Conservation (phyloP, 1,139 yeast genomes). For the Pichia sp. region DNA sequence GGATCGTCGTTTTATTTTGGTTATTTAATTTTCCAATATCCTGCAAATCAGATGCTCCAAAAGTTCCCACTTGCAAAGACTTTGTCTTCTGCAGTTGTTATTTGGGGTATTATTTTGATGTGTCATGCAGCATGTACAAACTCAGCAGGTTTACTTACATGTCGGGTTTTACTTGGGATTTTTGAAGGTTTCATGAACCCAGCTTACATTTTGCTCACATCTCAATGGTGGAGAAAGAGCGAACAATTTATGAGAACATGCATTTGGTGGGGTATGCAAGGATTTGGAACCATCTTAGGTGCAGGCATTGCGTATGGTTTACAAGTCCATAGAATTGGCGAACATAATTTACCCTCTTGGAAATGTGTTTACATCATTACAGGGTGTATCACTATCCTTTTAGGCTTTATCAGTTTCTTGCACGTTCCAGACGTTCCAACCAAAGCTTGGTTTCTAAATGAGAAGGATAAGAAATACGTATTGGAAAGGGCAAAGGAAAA, state of each 20-base stretch:
- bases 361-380: conserved; percentile 12
- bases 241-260: conserved; percentile 45
- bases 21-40: conserved; percentile 37
- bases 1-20: conserved; percentile 49
- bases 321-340: conserved; percentile 27
- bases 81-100: conserved; percentile 30
- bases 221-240: conserved; percentile 43
- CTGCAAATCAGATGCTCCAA: conserved; percentile 36
- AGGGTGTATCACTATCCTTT: conserved; percentile 19
- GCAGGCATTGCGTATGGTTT: conserved; percentile 47
- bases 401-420: conserved; percentile 2
- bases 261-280: conserved; percentile 46
- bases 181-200: conserved; percentile 53
- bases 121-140: conserved; percentile 33
- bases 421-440: conserved; percentile 44
- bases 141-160: conserved; percentile 31
- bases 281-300: conserved; percentile 47
- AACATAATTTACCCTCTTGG: conserved; percentile 11
- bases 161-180: conserved; percentile 42
- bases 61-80: conserved; percentile 34
- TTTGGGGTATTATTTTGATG: conserved; percentile 37
- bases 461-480: conserved; percentile 27
- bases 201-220: conserved; percentile 48
- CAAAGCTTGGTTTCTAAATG: conserved; percentile 35
- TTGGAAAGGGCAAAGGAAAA: conserved; percentile 30